Evolutionary conservation across 768 basidiomycete genomes (phyloP).

Genomic region (Lactifluus echinatus): DNA sequence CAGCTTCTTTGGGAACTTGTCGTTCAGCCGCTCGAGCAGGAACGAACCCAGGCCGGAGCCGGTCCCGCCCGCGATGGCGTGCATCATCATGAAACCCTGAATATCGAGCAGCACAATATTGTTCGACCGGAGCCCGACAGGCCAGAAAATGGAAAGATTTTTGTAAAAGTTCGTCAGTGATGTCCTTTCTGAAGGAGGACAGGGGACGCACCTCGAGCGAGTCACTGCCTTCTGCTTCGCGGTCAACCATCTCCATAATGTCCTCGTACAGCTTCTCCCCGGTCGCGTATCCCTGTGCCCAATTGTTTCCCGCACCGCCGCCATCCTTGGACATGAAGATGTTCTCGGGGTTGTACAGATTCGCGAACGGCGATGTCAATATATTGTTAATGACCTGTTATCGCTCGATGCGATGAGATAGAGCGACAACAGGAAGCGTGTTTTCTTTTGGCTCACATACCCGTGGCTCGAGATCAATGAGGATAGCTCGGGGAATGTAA

Average conservation of each 20-base stretch:
- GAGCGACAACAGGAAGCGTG: constrained; percentile 5
- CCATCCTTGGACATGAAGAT: constrained; percentile 95
- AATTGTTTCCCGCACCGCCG: constrained; percentile 98
- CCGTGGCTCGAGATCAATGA: constrained; percentile 93
- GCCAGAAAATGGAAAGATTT: no score
- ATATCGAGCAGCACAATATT: no score
- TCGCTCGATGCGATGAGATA: background rate
- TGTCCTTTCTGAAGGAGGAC: background rate
- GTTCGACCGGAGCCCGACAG: no score
- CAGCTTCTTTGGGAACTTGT: constrained; percentile 97
- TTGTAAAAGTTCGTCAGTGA: background rate
- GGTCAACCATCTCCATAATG: constrained; percentile 97
- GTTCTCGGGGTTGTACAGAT: constrained; percentile 95
- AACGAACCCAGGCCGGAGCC: constrained; percentile 99
- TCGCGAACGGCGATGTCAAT: constrained; percentile 77
- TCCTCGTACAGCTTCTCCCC: constrained; percentile 93
- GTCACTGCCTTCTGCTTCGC: constrained; percentile 97
- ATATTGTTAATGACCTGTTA: constrained; percentile 93
- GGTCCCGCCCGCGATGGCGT: constrained; percentile 97
- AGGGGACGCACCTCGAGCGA: constrained; percentile 68
- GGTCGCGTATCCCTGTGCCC: constrained; percentile 89
- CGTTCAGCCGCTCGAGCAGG: constrained; percentile 90
- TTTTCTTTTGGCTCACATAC: constrained; percentile 37
- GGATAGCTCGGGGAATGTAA: constrained; percentile 93
- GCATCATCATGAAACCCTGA: constrained; percentile 99